Percentiles rank a stretch among this genome's conserved stretches.
Evolutionary conservation across 768 basidiomycete species (phyloP).

Genomic region (Termitomyces sp.): DNA sequence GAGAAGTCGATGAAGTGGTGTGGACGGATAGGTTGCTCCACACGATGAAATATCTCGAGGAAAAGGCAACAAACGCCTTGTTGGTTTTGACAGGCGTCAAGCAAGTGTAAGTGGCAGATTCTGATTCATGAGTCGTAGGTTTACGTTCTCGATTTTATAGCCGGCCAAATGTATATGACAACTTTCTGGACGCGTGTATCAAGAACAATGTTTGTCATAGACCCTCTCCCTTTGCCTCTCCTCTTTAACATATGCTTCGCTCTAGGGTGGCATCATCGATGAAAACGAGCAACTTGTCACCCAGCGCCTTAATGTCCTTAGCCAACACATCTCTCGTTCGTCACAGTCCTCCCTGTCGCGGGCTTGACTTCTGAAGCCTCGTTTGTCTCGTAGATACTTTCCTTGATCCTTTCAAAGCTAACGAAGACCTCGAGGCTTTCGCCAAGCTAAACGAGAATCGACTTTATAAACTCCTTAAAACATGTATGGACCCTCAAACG

Average conservation of each 20-base stretch:
- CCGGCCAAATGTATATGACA: conserved; percentile 66
- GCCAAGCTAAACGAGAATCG: conserved; percentile 84
- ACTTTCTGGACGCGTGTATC: conserved; percentile 69
- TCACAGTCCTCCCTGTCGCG: conserved; percentile 6
- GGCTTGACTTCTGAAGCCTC: neutral
- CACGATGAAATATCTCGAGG: conserved; percentile 66
- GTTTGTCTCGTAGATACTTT: conserved; percentile 36
- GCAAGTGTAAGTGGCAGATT: conserved; percentile 40
- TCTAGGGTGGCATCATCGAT: conserved; percentile 87
- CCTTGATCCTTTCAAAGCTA: conserved; percentile 67
- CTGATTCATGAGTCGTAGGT: neutral
- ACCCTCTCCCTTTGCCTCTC: neutral
- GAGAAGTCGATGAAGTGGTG: conserved; percentile 66
- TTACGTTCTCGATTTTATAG: conserved; percentile 24
- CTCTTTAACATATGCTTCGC: neutral
- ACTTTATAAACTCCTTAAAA: conserved; percentile 80
- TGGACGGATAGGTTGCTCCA: conserved; percentile 85
- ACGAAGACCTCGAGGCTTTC: conserved; percentile 76
- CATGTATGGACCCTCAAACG: conserved; percentile 77
- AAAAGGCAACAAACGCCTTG: conserved; percentile 51
- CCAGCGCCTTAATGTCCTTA: conserved; percentile 46
- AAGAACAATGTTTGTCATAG: conserved; percentile 72
- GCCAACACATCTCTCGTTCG: conserved; percentile 60
- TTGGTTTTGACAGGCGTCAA: conserved; percentile 61
- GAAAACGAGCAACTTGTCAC: conserved; percentile 64